Conservation (phyloP, 164 flowering plant species). For the Aristolochia contorta region DNA sequence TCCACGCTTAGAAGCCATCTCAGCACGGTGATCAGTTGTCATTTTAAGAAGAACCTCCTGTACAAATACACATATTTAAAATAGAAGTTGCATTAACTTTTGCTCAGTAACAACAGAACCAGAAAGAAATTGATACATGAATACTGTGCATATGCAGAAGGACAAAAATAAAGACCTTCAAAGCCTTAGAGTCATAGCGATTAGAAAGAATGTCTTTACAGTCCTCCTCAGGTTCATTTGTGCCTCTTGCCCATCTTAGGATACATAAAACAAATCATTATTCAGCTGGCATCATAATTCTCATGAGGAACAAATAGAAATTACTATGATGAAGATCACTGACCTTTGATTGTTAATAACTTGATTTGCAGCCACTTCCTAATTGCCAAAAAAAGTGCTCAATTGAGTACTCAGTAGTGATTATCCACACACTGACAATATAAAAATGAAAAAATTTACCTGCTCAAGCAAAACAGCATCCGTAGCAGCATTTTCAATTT, state of each 20-base stretch:
- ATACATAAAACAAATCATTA: background rate
- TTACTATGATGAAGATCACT: slow-evolving; percentile 6
- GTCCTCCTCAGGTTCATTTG: slow-evolving; percentile 28
- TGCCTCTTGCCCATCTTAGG: slow-evolving; percentile 44
- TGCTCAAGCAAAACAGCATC: slow-evolving; percentile 76
- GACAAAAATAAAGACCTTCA: slow-evolving; percentile 46
- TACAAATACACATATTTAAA: background rate
- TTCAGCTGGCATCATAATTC: background rate
- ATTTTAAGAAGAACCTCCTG: slow-evolving; percentile 83
- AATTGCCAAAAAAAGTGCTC: slow-evolving; percentile 7
- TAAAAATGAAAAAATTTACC: slow-evolving; percentile 22
- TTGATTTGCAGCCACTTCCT: slow-evolving; percentile 73
- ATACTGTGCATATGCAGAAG: background rate
- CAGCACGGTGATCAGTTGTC: slow-evolving; percentile 75
- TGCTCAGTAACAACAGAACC: background rate
- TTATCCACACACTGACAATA: background rate
- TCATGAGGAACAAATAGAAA: background rate
- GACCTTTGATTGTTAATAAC: slow-evolving; percentile 69
- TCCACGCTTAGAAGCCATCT: slow-evolving; percentile 73
- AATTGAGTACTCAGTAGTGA: background rate
- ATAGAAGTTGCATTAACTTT: background rate
- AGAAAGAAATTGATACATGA: background rate
- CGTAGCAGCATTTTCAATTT: slow-evolving; percentile 60
- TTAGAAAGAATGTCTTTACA: slow-evolving; percentile 52
- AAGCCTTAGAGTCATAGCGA: slow-evolving; percentile 61